phyloP scores from a whole-genome alignment of 371 early-diverging fungal species.

The Mucor indicus region DNA sequence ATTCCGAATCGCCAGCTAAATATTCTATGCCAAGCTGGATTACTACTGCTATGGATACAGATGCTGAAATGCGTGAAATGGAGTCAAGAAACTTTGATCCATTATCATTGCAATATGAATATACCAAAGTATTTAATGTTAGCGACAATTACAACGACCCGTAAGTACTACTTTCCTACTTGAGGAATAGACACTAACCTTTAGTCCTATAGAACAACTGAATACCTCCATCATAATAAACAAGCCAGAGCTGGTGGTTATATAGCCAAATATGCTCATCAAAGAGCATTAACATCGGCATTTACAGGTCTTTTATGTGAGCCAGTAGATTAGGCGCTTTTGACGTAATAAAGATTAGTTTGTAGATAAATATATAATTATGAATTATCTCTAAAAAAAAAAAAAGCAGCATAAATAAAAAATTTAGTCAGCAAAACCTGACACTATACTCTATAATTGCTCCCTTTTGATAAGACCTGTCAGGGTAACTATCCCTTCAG shows the following conservation, averaged over 20 bases:
- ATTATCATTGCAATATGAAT: slow-evolving; percentile 47
- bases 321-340: slow-evolving; percentile 20
- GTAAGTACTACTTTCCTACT: slow-evolving; percentile 35
- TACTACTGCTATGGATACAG: slow-evolving; percentile 42
- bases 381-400: too few relatives aligned
- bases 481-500: too few relatives aligned
- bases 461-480: too few relatives aligned
- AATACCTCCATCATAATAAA: slow-evolving; percentile 39
- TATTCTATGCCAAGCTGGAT: slow-evolving; percentile 42
- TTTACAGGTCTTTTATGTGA: slow-evolving; percentile 46
- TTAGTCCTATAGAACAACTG: slow-evolving; percentile 34
- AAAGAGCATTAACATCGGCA: slow-evolving; percentile 55
- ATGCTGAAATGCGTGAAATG: slow-evolving; percentile 41
- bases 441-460: too few relatives aligned
- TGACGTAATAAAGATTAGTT: too few relatives aligned
- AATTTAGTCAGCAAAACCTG: too few relatives aligned
- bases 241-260: slow-evolving; percentile 57
- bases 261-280: slow-evolving; percentile 49
- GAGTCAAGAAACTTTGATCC: slow-evolving; percentile 54
- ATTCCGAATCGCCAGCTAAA: not conserved
- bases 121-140: slow-evolving; percentile 39
- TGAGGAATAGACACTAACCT: too few relatives aligned
- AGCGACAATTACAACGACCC: slow-evolving; percentile 51
- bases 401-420: too few relatives aligned
- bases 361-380: too few relatives aligned